phyloP scores from a whole-genome alignment of 2,329 filamentous ascomycete genomes.

The Hyphodiscus sp. region DNA sequence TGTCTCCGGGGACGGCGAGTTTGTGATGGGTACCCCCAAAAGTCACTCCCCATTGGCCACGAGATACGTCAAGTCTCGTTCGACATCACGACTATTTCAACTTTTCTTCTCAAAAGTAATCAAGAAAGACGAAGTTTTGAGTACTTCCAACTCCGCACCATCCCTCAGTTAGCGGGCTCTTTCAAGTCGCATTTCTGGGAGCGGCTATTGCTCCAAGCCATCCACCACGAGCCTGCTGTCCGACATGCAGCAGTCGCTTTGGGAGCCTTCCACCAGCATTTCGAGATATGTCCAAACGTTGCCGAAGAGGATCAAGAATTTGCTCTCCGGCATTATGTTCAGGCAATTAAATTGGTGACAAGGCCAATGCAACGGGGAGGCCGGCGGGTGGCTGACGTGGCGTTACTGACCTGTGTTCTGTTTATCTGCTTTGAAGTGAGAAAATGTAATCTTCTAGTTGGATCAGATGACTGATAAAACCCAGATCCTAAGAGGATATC shows the following conservation, averaged over 20 bases:
- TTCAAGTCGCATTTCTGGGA: constrained; percentile 60
- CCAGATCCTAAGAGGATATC: constrained; percentile 14
- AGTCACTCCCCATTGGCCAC: background rate
- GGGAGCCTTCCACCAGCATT: constrained; percentile 15
- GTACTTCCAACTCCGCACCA: constrained; percentile 52
- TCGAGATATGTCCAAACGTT: constrained; percentile 1
- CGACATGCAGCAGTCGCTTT: constrained; percentile 17
- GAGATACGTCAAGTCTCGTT: background rate
- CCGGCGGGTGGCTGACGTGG: constrained; percentile 10
- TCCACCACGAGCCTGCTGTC: constrained; percentile 36
- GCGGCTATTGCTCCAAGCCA: constrained; percentile 52
- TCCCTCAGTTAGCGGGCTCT: constrained; percentile 55
- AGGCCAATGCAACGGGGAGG: constrained; percentile 14
- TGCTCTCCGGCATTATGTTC: constrained; percentile 14
- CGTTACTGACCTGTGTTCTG: constrained; percentile 14
- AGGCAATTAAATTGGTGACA: constrained; percentile 10
- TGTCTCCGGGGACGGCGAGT: constrained; percentile 2
- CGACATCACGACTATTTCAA: background rate
- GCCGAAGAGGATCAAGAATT: constrained; percentile 7
- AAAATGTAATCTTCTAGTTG: background rate
- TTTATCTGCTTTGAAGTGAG: constrained; percentile 21
- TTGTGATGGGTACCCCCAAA: constrained; percentile 6
- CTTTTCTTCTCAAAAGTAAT: background rate
- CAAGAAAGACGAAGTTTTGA: constrained; percentile 42
- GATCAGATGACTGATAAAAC: background rate